A percentile compares a stretch with the other conserved stretches of the same genome.
phyloP scores from a whole-genome alignment of 1,284 basidiomycete genomes.

The Abortiporus biennis region DNA sequence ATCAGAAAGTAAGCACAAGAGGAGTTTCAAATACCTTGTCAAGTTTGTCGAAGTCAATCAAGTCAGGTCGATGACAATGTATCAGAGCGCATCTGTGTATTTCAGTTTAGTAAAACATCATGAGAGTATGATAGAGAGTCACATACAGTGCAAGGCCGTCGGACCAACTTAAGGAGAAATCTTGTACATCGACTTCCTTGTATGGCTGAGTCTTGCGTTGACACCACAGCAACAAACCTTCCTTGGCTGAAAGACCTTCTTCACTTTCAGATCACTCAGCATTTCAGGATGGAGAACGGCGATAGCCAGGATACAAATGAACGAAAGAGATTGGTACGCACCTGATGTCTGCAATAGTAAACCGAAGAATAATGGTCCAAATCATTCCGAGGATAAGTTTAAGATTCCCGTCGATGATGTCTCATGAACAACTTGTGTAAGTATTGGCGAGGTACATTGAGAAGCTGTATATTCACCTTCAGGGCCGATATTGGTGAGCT shows the following conservation, averaged over 20 bases:
- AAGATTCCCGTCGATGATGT: slow-evolving; percentile 96
- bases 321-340: slow-evolving; percentile 30
- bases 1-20: background rate
- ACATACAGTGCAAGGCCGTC: slow-evolving; percentile 92
- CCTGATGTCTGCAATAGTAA: slow-evolving; percentile 98
- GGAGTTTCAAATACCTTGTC: slow-evolving; percentile 51
- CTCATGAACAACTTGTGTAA: slow-evolving; percentile 34
- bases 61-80: slow-evolving; percentile 93
- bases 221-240: slow-evolving; percentile 95
- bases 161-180: slow-evolving; percentile 90
- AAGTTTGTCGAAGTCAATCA: slow-evolving; percentile 83
- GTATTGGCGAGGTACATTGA: background rate
- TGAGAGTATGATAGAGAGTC: no score
- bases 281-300: slow-evolving; percentile 5
- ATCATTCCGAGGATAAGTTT: slow-evolving; percentile 99
- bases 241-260: slow-evolving; percentile 95
- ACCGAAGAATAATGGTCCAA: slow-evolving; percentile 95
- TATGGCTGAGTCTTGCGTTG: slow-evolving; percentile 94
- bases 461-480: slow-evolving; percentile 53
- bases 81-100: slow-evolving; percentile 93
- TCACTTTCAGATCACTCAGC: slow-evolving; percentile 51
- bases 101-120: no score
- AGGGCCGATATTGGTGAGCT: slow-evolving; percentile 95
- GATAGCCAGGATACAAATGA: slow-evolving; percentile 1
- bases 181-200: slow-evolving; percentile 87